Evolutionary conservation across 495 filamentous ascomycete genomes (phyloP).

Genomic region (Tuber borchii): DNA sequence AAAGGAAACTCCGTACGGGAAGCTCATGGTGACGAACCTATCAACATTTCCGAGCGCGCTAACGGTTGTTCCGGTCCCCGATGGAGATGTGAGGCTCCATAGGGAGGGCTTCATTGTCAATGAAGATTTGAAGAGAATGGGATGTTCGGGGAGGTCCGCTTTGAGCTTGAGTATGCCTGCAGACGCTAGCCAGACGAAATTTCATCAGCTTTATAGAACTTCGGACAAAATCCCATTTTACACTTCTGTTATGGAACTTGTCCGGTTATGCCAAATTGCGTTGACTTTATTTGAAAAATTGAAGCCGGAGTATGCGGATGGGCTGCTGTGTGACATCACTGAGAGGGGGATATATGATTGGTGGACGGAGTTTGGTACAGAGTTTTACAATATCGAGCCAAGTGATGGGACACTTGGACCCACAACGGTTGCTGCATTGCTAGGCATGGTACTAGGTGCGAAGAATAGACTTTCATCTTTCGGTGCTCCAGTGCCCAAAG

Average conservation of each 20-base stretch:
- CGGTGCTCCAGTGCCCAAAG: constrained; percentile 79
- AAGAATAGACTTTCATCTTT: constrained; percentile 72
- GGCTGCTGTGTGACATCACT: constrained; percentile 84
- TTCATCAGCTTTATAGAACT: constrained; percentile 80
- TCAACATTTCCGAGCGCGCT: constrained; percentile 81
- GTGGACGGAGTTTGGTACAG: constrained; percentile 91
- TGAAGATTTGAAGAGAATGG: constrained; percentile 84
- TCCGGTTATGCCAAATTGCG: constrained; percentile 87
- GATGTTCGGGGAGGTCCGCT: constrained; percentile 82
- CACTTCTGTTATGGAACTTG: constrained; percentile 73
- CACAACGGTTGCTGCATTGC: constrained; percentile 79
- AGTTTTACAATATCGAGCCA: constrained; percentile 84
- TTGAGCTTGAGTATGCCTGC: constrained; percentile 70
- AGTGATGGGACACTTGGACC: constrained; percentile 86
- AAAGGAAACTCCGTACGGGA: constrained; percentile 75
- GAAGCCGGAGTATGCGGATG: constrained; percentile 83
- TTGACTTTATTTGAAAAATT: constrained; percentile 82
- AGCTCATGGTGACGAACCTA: constrained; percentile 88
- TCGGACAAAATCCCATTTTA: constrained; percentile 72
- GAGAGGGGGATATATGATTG: constrained; percentile 86
- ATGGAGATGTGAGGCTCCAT: constrained; percentile 75
- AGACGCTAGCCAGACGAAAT: constrained; percentile 79
- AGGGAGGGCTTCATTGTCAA: constrained; percentile 87
- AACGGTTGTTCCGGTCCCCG: constrained; percentile 80
- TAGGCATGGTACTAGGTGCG: constrained; percentile 83